Evolutionary conservation across 2,329 filamentous ascomycete species (phyloP), one percentile per base, ranked within the genome.

Genomic region (Nemania sp.): DNA sequence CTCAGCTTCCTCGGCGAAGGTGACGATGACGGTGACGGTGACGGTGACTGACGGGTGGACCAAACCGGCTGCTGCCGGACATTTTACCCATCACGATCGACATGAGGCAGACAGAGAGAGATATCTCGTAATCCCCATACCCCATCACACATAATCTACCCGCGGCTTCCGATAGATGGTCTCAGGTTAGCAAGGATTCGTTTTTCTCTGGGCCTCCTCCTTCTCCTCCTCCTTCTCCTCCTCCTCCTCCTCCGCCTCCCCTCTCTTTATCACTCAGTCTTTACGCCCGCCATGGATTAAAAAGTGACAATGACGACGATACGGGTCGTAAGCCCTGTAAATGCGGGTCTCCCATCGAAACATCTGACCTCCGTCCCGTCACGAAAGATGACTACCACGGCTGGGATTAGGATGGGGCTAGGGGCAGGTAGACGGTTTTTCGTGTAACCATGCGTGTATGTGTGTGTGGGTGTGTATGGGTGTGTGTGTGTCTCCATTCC

Each of bases 121-220:
- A n/a, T 11, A 39, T 39, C 35, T 39, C 11, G 10, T 12, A 13
- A 51, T 56, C 47, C 35, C 12, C 11, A n/a, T 12, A 13, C 51
- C 54, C 47, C 37, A 49, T 46, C 35, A 17, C 37, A 54, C n/a
- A n/a, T n/a, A n/a, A n/a, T n/a, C n/a, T 18, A 34, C 37, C 32
- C 55, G 37, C 43, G 43, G n/a, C 42, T 47, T 47, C 54, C 59
- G 48, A 58, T 54, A 60, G 43, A 58, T 54, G 57, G 58, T 35
- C 40, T 61, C 59, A 47, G 62, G 15, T n/a, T 39, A 54, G 32
- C 54, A 58, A 58, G 61, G 62, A 51, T 61, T 29, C 17, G 35
- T 39, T 11, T 39, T 17, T 51, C n/a, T n/a, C n/a, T 51, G 49
- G 55, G 54, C 43, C 54, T 57, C 34, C 15, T 32, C 40, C 20